Conservation (phyloP, 179 eudicot species). For the Amaranthus tricolor region DNA sequence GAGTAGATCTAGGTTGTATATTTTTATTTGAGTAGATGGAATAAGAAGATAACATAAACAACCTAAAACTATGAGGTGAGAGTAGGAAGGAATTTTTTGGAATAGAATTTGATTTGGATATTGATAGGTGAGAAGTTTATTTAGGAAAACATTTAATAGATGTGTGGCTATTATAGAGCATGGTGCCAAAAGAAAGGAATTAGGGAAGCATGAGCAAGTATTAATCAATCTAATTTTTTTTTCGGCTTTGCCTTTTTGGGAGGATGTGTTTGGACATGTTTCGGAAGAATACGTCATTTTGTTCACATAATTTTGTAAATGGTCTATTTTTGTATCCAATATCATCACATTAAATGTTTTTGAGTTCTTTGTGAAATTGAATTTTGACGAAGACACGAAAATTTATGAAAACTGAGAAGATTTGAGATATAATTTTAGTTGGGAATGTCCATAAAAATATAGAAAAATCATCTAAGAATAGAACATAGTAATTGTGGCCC, state of each 20-base stretch:
- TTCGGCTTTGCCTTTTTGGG: constrained; percentile 3
- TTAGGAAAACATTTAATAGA: not conserved
- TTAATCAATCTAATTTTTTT: not conserved
- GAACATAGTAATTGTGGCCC: not conserved
- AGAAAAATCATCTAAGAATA: not conserved
- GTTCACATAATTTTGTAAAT: too few species aligned
- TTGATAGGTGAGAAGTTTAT: not conserved
- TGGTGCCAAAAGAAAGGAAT: not conserved
- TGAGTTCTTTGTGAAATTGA: not conserved
- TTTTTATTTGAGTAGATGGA: not conserved
- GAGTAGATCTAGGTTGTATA: not conserved
- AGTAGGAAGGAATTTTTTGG: not conserved
- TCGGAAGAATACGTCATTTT: not conserved
- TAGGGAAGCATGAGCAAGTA: not conserved
- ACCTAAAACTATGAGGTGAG: not conserved
- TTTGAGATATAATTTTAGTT: not conserved
- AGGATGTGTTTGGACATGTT: not conserved
- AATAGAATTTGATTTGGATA: not conserved
- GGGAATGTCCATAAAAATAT: not conserved
- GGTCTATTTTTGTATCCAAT: not conserved
- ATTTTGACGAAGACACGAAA: not conserved
- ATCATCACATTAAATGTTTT: not conserved
- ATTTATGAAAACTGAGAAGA: not conserved
- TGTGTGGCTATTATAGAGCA: not conserved
- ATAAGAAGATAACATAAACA: constrained; percentile 9